A percentile compares a stretch with the other conserved stretches of the same genome.
These are phyloP conservation scores for Pachyrhizus erosus DNA, from an alignment of 306 rosid genomes.

Conservation along the genomic window DNA sequence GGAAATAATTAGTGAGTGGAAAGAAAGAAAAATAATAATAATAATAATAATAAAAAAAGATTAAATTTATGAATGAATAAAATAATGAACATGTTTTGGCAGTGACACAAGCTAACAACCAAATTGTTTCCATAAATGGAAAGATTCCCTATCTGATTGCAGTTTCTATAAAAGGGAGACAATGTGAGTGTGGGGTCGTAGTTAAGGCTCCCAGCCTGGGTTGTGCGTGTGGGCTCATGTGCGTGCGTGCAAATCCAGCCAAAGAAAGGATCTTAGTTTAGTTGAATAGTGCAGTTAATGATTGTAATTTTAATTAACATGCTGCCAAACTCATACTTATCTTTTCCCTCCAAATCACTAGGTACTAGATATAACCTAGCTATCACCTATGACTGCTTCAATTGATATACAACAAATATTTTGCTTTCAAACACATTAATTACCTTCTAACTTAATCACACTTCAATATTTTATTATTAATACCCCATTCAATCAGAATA, in stretches of 20 bases:
- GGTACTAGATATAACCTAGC: too few species aligned
- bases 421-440: too few species aligned
- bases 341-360: too few species aligned
- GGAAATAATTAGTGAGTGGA: neutral
- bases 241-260: conserved; percentile 44
- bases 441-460: too few species aligned
- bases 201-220: neutral
- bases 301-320: neutral
- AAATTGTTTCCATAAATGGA: conserved; percentile 53
- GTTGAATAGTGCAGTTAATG: neutral
- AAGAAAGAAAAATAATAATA: neutral
- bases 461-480: too few species aligned
- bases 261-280: neutral
- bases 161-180: conserved; percentile 39
- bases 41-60: neutral
- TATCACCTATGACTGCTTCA: too few species aligned
- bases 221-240: conserved; percentile 37
- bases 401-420: too few species aligned
- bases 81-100: conserved; percentile 4
- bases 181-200: conserved; percentile 29
- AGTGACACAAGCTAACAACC: conserved; percentile 11
- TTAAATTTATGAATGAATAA: conserved; percentile 33
- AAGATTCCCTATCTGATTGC: conserved; percentile 47
- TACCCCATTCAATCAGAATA: too few species aligned
- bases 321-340: too few species aligned